Conservation (phyloP, 1,139 yeast genomes). For the Suhomyces maxii region DNA sequence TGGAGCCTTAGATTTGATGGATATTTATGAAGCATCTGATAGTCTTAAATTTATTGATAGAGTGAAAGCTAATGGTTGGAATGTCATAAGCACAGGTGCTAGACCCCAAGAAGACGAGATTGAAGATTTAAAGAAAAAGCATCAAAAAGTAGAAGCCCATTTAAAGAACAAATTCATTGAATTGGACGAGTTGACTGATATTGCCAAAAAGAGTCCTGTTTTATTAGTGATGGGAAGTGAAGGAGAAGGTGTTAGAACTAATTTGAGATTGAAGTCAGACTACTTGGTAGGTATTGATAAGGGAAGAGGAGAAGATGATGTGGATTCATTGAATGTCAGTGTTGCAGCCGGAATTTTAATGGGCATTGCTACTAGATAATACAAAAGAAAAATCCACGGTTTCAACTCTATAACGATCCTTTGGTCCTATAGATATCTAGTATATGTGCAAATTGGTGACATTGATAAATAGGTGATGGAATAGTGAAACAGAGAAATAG, state of each 20-base stretch:
- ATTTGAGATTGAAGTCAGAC: constrained; percentile 62
- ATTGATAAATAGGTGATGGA: too few relatives aligned
- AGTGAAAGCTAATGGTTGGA: constrained; percentile 66
- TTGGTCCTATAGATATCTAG: too few relatives aligned
- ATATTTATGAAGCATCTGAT: constrained; percentile 56
- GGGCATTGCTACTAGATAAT: constrained; percentile 2
- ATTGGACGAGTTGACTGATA: constrained; percentile 41
- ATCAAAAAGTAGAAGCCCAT: constrained; percentile 19
- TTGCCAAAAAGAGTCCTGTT: constrained; percentile 55
- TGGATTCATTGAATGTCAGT: constrained; percentile 86
- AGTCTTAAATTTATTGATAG: constrained; percentile 64
- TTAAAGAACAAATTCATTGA: constrained; percentile 36
- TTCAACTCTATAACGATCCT: background rate
- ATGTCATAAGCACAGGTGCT: constrained; percentile 62
- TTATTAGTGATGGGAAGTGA: constrained; percentile 82
- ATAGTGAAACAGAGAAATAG: too few relatives aligned
- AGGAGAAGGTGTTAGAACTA: constrained; percentile 76
- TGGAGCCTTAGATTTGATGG: constrained; percentile 82
- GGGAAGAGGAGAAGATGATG: constrained; percentile 39
- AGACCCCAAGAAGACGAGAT: constrained; percentile 24
- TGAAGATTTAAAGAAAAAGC: constrained; percentile 22
- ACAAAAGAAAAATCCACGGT: background rate
- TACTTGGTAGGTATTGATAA: constrained; percentile 56
- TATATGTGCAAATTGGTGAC: too few relatives aligned
- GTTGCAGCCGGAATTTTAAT: constrained; percentile 80